Conservation (phyloP, 352 stramenopile species). For the Plasmopara halstedii region DNA sequence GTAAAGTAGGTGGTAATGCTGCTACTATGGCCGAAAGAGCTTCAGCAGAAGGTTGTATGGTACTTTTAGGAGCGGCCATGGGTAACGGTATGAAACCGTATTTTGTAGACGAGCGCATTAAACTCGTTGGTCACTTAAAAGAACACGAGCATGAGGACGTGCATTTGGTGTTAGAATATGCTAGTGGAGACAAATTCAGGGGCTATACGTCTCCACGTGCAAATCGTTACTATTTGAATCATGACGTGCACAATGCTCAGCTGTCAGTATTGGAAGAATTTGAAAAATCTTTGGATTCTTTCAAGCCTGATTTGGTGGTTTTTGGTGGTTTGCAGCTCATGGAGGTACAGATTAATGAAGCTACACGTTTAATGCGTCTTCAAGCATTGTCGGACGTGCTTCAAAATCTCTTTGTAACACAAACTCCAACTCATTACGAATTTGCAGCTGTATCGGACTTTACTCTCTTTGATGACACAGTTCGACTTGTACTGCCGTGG, state of each 20-base stretch:
- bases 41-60: constrained; percentile 52
- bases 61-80: constrained; percentile 68
- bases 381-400: constrained; percentile 61
- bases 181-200: constrained; percentile 53
- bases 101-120: constrained; percentile 48
- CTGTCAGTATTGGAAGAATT: constrained; percentile 78
- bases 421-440: constrained; percentile 71
- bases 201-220: constrained; percentile 56
- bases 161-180: constrained; percentile 75
- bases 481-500: constrained; percentile 69
- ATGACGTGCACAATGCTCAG: constrained; percentile 78
- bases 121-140: constrained; percentile 57
- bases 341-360: constrained; percentile 70
- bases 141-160: constrained; percentile 64
- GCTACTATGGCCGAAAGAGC: constrained; percentile 75
- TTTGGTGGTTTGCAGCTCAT: constrained; percentile 78
- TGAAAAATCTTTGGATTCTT: constrained; percentile 43
- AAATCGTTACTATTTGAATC: constrained; percentile 82
- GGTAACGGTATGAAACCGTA: constrained; percentile 68
- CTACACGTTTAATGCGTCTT: constrained; percentile 39
- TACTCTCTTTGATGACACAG: constrained; percentile 73
- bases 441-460: constrained; percentile 81
- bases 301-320: constrained; percentile 66
- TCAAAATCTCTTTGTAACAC: constrained; percentile 53
- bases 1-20: constrained; percentile 70